Evolutionary conservation across 306 rosid genomes (phyloP).

Genomic region (Mucuna pruriens): DNA sequence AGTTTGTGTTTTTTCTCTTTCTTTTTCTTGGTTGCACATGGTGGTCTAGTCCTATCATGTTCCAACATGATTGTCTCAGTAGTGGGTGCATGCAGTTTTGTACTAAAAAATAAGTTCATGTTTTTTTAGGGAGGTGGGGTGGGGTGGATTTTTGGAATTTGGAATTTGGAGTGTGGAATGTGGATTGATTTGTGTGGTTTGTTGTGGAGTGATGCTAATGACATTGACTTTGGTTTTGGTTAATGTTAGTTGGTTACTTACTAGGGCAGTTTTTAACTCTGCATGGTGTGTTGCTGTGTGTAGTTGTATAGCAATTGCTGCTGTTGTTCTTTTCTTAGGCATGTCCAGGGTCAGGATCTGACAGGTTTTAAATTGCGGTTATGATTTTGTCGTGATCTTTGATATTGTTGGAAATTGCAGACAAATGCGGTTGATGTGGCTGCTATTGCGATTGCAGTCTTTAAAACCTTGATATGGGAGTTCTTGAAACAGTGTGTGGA

Average conservation of each 20-base stretch:
- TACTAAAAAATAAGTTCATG: too few species aligned
- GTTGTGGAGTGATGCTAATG: constrained; percentile 12
- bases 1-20: neutral
- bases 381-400: too few species aligned
- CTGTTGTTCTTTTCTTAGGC: neutral
- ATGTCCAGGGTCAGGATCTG: neutral
- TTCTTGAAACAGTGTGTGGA: constrained; percentile 20
- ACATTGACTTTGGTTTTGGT: constrained; percentile 29
- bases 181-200: constrained; percentile 34
- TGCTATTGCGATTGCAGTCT: too few species aligned
- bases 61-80: too few species aligned
- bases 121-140: too few species aligned
- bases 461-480: too few species aligned
- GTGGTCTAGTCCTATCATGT: too few species aligned
- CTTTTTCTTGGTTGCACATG: too few species aligned
- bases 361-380: too few species aligned
- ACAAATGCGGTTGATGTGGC: too few species aligned
- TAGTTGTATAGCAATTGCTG: neutral
- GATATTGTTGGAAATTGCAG: too few species aligned
- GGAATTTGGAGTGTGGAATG: constrained; percentile 36
- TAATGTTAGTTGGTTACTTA: neutral
- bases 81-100: too few species aligned
- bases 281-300: constrained; percentile 3
- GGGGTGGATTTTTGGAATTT: neutral
- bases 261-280: constrained; percentile 5